These are phyloP conservation scores for Pharus latifolius DNA, from an alignment of 176 grass and related monocot species.

Conservation along the genomic window DNA sequence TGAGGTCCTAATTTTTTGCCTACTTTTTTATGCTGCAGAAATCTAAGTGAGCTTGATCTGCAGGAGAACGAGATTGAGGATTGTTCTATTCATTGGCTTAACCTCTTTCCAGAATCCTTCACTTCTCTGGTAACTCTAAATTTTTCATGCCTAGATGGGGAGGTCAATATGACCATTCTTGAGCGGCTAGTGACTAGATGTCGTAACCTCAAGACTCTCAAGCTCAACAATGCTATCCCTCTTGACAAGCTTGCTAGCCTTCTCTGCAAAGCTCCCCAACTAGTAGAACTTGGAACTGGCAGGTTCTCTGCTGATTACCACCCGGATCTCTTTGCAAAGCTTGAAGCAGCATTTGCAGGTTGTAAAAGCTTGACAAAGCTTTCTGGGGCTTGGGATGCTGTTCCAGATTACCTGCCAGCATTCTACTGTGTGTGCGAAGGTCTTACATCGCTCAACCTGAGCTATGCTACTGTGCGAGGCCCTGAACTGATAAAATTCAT, in stretches of 20 bases:
- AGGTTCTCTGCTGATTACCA: conserved; percentile 32
- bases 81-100: conserved; percentile 44
- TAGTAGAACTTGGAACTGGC: conserved; percentile 48
- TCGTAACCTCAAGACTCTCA: conserved; percentile 46
- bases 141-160: conserved; percentile 55
- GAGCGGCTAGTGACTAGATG: conserved; percentile 58
- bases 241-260: conserved; percentile 46
- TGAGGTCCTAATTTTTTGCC: not conserved
- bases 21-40: conserved; percentile 25
- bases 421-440: conserved; percentile 54
- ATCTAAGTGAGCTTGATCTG: conserved; percentile 52
- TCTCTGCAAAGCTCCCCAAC: conserved; percentile 35
- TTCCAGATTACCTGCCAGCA: conserved; percentile 42
- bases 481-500: conserved; percentile 56
- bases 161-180: conserved; percentile 44
- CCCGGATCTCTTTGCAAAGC: conserved; percentile 41
- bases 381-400: conserved; percentile 47
- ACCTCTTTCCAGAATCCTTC: conserved; percentile 50
- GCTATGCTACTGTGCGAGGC: conserved; percentile 45
- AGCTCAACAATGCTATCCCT: conserved; percentile 53
- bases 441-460: conserved; percentile 61
- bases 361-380: conserved; percentile 46
- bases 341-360: conserved; percentile 36
- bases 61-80: conserved; percentile 61
- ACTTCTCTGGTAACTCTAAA: conserved; percentile 56